phyloP scores from a whole-genome alignment of 2,329 filamentous ascomycete genomes.

The Rhinocladiella mackenziei region DNA sequence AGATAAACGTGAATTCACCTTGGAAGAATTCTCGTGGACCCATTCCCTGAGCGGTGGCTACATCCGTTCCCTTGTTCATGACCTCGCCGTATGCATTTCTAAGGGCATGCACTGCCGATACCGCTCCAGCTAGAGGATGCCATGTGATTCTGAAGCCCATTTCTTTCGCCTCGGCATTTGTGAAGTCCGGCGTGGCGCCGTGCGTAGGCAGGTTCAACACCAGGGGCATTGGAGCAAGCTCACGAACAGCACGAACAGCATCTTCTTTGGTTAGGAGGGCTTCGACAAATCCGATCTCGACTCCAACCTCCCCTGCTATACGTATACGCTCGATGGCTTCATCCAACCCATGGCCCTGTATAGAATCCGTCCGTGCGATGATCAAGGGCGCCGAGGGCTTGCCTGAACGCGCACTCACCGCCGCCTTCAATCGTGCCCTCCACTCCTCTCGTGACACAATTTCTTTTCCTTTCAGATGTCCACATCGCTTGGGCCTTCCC shows the following conservation, averaged over 20 bases:
- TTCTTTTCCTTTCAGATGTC: constrained; percentile 39
- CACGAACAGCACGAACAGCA: constrained; percentile 33
- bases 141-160: constrained; percentile 39
- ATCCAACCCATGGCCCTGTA: constrained; percentile 37
- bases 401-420: constrained; percentile 38
- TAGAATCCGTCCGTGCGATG: constrained; percentile 41
- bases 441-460: constrained; percentile 37
- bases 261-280: constrained; percentile 38
- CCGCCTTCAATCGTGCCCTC: constrained; percentile 37
- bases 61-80: constrained; percentile 3
- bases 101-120: background rate
- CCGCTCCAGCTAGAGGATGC: background rate
- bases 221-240: constrained; percentile 39
- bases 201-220: constrained; percentile 45
- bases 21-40: constrained; percentile 1
- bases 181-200: constrained; percentile 38
- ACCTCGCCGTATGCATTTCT: background rate
- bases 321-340: constrained; percentile 37
- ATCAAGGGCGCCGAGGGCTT: constrained; percentile 36
- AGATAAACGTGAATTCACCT: too few relatives aligned
- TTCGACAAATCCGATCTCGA: constrained; percentile 41
- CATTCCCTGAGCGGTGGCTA: constrained; percentile 1
- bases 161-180: constrained; percentile 37
- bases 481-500: constrained; percentile 37
- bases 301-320: constrained; percentile 38